A percentile compares a stretch with the other conserved stretches of the same genome.
Evolutionary conservation across 768 basidiomycete genomes (phyloP).

Genomic region (Lentinula boryana): DNA sequence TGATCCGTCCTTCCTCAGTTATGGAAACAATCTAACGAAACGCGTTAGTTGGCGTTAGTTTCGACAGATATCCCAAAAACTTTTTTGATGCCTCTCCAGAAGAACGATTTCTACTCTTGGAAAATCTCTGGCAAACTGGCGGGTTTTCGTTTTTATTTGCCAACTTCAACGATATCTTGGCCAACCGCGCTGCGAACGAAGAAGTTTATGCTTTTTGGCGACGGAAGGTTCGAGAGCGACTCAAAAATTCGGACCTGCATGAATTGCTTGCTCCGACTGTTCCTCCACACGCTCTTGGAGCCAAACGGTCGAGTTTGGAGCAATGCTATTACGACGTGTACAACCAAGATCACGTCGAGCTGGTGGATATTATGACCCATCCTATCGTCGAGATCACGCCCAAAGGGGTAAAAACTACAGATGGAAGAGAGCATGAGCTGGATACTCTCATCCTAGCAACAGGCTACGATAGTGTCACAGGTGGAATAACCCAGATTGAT

Average conservation of each 20-base stretch:
- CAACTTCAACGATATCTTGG: conserved; percentile 12
- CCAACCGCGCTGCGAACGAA: conserved; percentile 15
- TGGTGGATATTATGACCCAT: conserved; percentile 16
- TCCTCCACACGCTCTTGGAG: conserved; percentile 18
- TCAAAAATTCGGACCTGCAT: conserved; percentile 16
- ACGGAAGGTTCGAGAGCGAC: conserved; percentile 15
- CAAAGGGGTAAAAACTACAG: conserved; percentile 15
- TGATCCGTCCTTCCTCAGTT: not conserved
- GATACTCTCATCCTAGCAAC: conserved; percentile 18
- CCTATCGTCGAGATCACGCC: conserved; percentile 16
- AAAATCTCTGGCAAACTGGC: conserved; percentile 17
- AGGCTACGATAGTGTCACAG: conserved; percentile 20
- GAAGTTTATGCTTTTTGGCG: conserved; percentile 21
- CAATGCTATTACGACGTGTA: conserved; percentile 18
- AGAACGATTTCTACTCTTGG: conserved; percentile 16
- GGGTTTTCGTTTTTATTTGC: conserved; percentile 17
- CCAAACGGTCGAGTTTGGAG: conserved; percentile 17
- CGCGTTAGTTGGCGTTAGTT: conserved; percentile 11
- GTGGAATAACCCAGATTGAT: conserved; percentile 18
- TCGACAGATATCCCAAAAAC: conserved; percentile 7
- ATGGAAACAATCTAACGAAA: not conserved
- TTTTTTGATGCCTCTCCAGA: conserved; percentile 14
- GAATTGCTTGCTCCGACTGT: conserved; percentile 19
- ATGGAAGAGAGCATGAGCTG: conserved; percentile 16
- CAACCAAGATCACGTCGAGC: conserved; percentile 18